phyloP scores from a whole-genome alignment of 805 yeast species.

The Schizosaccharomyces cryophilus region DNA sequence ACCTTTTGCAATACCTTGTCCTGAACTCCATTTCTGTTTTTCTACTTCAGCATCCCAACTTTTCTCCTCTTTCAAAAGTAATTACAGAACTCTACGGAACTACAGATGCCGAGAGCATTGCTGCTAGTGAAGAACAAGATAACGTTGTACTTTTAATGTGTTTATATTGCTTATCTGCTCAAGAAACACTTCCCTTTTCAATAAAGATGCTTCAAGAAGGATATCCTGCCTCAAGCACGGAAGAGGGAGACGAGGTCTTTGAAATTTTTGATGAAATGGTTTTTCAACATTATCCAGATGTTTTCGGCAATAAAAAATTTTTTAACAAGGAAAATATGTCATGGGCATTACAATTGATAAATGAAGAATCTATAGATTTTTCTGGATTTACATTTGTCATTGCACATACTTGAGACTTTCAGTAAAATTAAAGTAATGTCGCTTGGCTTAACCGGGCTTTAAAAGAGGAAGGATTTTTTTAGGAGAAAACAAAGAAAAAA shows the following conservation, averaged over 20 bases:
- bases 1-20: background rate
- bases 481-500: background rate
- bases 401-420: background rate
- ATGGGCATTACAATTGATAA: background rate
- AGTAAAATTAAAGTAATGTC: background rate
- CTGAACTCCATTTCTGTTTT: slow-evolving; percentile 2
- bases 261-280: slow-evolving; percentile 2
- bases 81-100: slow-evolving; percentile 5
- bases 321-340: background rate
- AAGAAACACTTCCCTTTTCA: slow-evolving; percentile 1
- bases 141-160: slow-evolving; percentile 5
- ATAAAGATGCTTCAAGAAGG: slow-evolving; percentile 3
- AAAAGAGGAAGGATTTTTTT: background rate
- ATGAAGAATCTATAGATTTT: background rate
- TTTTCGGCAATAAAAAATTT: background rate
- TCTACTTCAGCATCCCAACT: background rate
- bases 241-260: slow-evolving; percentile 4
- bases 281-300: slow-evolving; percentile 3
- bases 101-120: slow-evolving; percentile 3
- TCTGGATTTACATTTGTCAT: background rate
- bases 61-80: background rate
- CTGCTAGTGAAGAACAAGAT: slow-evolving; percentile 5
- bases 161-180: background rate
- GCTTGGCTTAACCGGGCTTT: background rate
- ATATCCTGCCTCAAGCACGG: slow-evolving; percentile 2